Percentiles rank a stretch among this genome's conserved stretches.
These are phyloP conservation scores for Sporothrix luriei DNA, from an alignment of 2,329 filamentous ascomycete species.

Conservation along the genomic window DNA sequence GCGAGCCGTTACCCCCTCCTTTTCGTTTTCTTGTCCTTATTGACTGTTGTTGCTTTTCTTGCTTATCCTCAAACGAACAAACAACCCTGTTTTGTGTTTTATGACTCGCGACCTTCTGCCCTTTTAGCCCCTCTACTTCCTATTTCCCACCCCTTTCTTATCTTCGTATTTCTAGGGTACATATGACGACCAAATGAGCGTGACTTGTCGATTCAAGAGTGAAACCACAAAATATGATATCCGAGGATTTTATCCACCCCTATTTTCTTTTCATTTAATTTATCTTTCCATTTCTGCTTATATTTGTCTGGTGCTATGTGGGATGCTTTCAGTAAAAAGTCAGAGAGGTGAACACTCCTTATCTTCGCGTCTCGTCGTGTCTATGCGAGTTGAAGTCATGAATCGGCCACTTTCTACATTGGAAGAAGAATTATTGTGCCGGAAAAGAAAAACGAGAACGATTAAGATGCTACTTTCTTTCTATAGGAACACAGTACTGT, in stretches of 20 bases:
- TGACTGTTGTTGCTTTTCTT: background rate
- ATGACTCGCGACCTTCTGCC: constrained; percentile 1
- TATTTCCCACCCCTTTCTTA: constrained; percentile 17
- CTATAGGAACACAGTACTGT: background rate
- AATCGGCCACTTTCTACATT: background rate
- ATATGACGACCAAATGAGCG: constrained; percentile 29
- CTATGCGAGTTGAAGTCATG: background rate
- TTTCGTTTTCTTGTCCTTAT: constrained; percentile 7
- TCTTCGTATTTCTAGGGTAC: constrained; percentile 30
- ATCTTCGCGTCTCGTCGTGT: background rate
- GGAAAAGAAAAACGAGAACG: background rate
- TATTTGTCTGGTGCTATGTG: background rate
- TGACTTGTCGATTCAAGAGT: constrained; percentile 27
- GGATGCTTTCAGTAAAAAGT: background rate
- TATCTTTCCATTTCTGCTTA: constrained; percentile 4
- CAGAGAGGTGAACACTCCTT: background rate
- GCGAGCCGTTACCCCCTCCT: background rate
- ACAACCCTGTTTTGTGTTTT: constrained; percentile 1
- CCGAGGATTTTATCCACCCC: constrained; percentile 16
- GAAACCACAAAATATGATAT: constrained; percentile 23
- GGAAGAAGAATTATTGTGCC: background rate
- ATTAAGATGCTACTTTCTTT: background rate
- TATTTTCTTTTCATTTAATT: constrained; percentile 18
- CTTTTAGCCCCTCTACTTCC: background rate
- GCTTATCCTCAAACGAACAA: constrained; percentile 14